Evolutionary conservation across 2,329 filamentous ascomycete genomes (phyloP).

Genomic region (Scedosporium apiospermum): DNA sequence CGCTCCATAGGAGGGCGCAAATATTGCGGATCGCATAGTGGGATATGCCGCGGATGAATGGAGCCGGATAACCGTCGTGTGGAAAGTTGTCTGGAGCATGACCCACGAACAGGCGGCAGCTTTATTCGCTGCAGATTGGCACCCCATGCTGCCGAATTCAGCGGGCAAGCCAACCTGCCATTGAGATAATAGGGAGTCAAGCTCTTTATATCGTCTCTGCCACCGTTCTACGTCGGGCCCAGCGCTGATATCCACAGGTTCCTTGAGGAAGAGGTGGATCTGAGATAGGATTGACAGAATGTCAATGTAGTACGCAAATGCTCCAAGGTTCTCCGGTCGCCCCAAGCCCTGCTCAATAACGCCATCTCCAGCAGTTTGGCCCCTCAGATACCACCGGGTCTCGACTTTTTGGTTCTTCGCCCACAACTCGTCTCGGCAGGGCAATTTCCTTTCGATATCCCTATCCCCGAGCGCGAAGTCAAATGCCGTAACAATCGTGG

Average conservation of each 20-base stretch:
- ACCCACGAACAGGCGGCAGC: conserved; percentile 74
- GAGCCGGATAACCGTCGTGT: conserved; percentile 80
- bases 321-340: conserved; percentile 71
- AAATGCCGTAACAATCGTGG: conserved; percentile 83
- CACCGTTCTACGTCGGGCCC: conserved; percentile 79
- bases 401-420: conserved; percentile 75
- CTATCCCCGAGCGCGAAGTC: conserved; percentile 84
- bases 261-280: conserved; percentile 81
- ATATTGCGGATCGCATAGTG: conserved; percentile 78
- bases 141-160: conserved; percentile 77
- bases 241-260: conserved; percentile 79
- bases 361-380: conserved; percentile 29
- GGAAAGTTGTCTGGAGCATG: conserved; percentile 84
- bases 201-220: conserved; percentile 77
- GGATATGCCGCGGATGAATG: conserved; percentile 92
- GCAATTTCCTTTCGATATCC: conserved; percentile 78
- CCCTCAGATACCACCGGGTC: conserved; percentile 67
- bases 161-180: conserved; percentile 79
- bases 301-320: conserved; percentile 86
- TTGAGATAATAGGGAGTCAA: conserved; percentile 67
- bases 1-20: conserved; percentile 79
- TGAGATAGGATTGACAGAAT: conserved; percentile 78
- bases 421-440: conserved; percentile 82
- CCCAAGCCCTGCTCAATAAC: conserved; percentile 53
- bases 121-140: conserved; percentile 59